Percentiles rank a stretch among this genome's conserved stretches.
Conservation (phyloP, 106 monocot genomes). For the Dioscorea zingiberensis region DNA sequence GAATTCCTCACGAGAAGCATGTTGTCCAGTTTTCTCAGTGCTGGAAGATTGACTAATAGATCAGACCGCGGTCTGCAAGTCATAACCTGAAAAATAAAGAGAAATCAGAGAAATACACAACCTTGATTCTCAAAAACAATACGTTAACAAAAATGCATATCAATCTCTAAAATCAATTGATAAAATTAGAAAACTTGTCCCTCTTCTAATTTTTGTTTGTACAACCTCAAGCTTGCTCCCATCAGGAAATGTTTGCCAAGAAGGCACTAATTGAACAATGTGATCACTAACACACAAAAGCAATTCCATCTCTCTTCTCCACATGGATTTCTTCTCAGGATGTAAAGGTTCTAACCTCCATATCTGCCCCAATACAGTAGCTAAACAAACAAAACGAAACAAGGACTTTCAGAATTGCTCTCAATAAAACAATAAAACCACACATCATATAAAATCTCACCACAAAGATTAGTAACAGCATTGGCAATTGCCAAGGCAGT, state of each 20-base stretch:
- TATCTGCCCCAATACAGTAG: constrained; percentile 79
- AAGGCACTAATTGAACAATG: constrained; percentile 67
- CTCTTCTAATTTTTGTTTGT: no score
- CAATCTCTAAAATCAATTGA: no score
- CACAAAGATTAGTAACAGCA: constrained; percentile 95
- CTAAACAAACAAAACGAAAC: constrained; percentile 14
- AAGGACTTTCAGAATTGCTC: neutral
- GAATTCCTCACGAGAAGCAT: constrained; percentile 67
- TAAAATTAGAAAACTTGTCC: no score
- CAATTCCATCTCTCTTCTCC: constrained; percentile 80
- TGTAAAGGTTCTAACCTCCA: constrained; percentile 81
- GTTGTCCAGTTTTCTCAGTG: constrained; percentile 71
- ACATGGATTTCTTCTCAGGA: constrained; percentile 74
- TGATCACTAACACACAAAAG: constrained; percentile 88
- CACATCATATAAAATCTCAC: constrained; percentile 20
- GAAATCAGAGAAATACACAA: no score
- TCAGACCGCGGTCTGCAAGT: constrained; percentile 66
- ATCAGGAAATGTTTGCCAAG: constrained; percentile 86
- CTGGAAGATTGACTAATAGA: constrained; percentile 78
- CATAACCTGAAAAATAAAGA: constrained; percentile 59
- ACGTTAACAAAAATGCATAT: no score
- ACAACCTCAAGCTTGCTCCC: constrained; percentile 53
- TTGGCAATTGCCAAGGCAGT: constrained; percentile 86
- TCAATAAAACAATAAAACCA: neutral
- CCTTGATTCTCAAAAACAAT: no score